Base-by-base conservation (phyloP, 371 early-diverging fungal genomes). In the Lichtheimia ramosa region DNA sequence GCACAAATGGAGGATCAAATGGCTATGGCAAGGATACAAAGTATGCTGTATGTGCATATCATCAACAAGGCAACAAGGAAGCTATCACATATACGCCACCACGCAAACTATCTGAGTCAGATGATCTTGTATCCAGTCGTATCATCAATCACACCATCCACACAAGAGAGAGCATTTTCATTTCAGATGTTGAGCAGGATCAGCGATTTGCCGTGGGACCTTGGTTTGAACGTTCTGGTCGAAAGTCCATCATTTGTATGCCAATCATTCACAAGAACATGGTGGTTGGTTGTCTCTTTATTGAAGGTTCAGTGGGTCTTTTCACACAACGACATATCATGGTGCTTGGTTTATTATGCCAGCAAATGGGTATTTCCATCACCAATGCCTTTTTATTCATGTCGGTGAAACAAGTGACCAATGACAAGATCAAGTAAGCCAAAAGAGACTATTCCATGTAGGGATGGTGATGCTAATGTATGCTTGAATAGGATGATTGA, bases 301-400 rank as follows among this genome's bases (percentile, higher is more conserved):
- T 84, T 56, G 83, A 84, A 56, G 82, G 83, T 3, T 74, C 84
- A 0, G 68, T 66, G 16, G 75, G 84, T 24, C 80, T 82, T 13
- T 83, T 84, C 54, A 82, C 84, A 0, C 83, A 81, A 54, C 72
- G 81, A 27, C 71, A 83, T 52, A 68, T 84, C 59, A 69, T 79
- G 6, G 84, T 84, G 0, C 68, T 84, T 59, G 82, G 81, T 21
- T 46, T 84, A 3, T 39, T 84, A 7, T 83, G 83, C 42, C 84
- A 84, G 28, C 84, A 84, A 51, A 71, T 84, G 64, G 84, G 84
- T 14, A 84, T 84, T 40, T 84, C 84, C 1, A 80, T 84, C 39
- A 78, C 83, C 14, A 84, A 81, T 39, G 84, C 84, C 0, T 63
- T 82, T 28, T 51, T 84, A 23, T 84, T 83, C 63, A 77, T 74